These are phyloP conservation scores for Rhizophagus clarus DNA, from an alignment of 192 early-diverging fungal genomes.

Conservation along the genomic window DNA sequence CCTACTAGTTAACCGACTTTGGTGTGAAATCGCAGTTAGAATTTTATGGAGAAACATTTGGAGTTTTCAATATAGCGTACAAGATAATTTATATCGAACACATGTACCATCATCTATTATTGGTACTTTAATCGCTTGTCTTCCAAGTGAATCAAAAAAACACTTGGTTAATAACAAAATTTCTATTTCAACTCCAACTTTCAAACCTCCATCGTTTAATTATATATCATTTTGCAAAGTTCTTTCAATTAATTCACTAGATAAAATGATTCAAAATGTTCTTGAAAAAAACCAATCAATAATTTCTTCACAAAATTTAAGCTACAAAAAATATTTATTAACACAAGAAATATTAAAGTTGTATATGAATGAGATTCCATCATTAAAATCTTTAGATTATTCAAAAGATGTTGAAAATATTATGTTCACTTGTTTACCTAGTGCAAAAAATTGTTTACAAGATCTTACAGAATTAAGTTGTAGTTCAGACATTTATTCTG, in stretches of 20 bases:
- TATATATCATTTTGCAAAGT: not conserved
- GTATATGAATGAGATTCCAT: not conserved
- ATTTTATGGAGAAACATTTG: not conserved
- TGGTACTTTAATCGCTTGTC: not conserved
- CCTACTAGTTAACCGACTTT: not conserved
- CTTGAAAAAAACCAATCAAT: not conserved
- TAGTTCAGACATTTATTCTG: not conserved
- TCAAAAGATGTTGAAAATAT: not conserved
- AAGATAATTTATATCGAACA: too few relatives aligned
- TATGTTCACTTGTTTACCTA: not conserved
- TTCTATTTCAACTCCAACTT: too few relatives aligned
- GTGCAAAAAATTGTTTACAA: not conserved
- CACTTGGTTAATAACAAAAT: not conserved
- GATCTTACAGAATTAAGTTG: not conserved
- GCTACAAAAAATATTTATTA: not conserved
- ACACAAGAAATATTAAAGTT: not conserved
- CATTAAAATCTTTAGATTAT: not conserved
- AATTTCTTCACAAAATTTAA: not conserved
- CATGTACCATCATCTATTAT: not conserved
- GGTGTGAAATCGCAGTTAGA: not conserved
- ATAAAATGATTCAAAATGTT: not conserved
- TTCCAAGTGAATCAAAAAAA: not conserved
- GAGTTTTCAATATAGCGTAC: too few relatives aligned
- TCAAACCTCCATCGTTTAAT: too few relatives aligned
- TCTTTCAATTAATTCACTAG: not conserved